phyloP scores from a whole-genome alignment of 225 moss, liverwort and hornwort species.

The Takakia lepidozioides region DNA sequence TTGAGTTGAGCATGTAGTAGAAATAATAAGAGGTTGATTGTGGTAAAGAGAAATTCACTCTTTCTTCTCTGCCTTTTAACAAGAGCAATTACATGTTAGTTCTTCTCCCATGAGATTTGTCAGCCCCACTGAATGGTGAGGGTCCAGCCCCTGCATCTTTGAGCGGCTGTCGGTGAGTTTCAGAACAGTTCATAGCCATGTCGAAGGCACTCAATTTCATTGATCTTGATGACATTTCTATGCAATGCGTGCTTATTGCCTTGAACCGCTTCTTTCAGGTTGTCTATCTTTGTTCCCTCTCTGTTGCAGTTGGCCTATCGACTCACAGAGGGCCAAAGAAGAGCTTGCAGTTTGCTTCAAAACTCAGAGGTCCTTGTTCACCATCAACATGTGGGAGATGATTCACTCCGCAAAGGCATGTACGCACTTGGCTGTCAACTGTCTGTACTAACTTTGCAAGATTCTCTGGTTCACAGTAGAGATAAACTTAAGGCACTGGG shows the following conservation, averaged over 20 bases:
- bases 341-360: slow-evolving; percentile 96
- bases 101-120: slow-evolving; percentile 67
- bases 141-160: no score
- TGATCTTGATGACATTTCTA: slow-evolving; percentile 92
- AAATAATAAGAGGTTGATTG: no score
- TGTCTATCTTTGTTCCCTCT: no score
- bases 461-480: no score
- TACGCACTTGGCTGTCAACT: no score
- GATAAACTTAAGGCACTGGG: no score
- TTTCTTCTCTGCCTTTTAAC: slow-evolving; percentile 86
- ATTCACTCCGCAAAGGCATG: slow-evolving; percentile 78
- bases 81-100: slow-evolving; percentile 92
- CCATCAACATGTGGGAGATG: no score
- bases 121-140: slow-evolving; percentile 95
- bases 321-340: slow-evolving; percentile 88
- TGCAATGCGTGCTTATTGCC: slow-evolving; percentile 95
- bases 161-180: no score
- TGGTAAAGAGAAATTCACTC: slow-evolving; percentile 98
- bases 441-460: no score
- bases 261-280: slow-evolving; percentile 85
- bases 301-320: slow-evolving; percentile 17
- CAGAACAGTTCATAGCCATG: slow-evolving; percentile 97
- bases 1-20: no score
- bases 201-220: slow-evolving; percentile 97
- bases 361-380: slow-evolving; percentile 85